Evolutionary conservation across 306 rosid species (phyloP), one percentile per base, ranked within the genome.

Genomic region (Medicago ruthenica): DNA sequence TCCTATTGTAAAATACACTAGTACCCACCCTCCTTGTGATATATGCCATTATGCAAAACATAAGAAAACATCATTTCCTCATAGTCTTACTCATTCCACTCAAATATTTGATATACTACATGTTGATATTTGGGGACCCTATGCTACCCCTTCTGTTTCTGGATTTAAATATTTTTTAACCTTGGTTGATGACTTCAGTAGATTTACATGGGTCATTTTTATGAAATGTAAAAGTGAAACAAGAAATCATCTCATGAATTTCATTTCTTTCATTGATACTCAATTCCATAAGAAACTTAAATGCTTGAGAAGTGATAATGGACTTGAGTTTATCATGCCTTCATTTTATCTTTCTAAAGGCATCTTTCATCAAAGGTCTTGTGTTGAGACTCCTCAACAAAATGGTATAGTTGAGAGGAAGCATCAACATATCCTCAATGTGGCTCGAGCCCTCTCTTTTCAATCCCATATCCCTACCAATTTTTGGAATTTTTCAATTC

Each of bases 21-120:
- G 9, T 50, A 15, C 9, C 5, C 57, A 50, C n/a, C 20, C 57
- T 50, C 20, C 36, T 31, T 31, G 57, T 50, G 57, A 50, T 50
- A 50, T 50, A 50, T 50, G 57, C 1, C 57, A 50, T 50, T 50
- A 50, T 50, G 57, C 57, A 50, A 50, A 50, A 50, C 57, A 50
- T 50, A 50, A 50, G 20, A 50, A 50, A 50, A 5, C 57, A 50
- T 50, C 9, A 50, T 50, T 50, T n/a, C 57, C 57, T 50, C 20
- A 50, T 50, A 50, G 57, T 15, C 17, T 50, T 6, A 50, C 50
- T 44, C 50, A 44, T 44, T 44, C 50, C 50, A 44, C 50, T 44
- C n/a, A 44, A 44, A 11, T 44, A 44, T 44, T 44, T 44, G 15
- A 44, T 2, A 11, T 44, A 44, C 10, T 44, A 44, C 50, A 44